Conservation (phyloP, 2,329 filamentous ascomycete genomes). For the Exserohilum turcica region DNA sequence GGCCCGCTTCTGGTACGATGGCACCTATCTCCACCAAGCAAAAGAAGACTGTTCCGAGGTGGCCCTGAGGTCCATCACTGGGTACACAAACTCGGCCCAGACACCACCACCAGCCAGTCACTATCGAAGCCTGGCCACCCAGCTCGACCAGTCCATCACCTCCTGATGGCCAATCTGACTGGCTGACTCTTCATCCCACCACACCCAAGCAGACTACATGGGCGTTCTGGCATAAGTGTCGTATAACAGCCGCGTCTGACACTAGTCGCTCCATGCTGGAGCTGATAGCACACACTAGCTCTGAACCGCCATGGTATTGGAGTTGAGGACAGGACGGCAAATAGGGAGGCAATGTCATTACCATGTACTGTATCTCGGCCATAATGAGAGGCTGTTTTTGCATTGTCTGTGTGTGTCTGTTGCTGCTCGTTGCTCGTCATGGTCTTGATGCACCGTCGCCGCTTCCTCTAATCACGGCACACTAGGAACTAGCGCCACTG, state of each 20-base stretch:
- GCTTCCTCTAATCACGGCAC: slow-evolving; percentile 3
- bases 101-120: slow-evolving; percentile 34
- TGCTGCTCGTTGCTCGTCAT: neutral
- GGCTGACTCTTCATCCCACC: too few relatives aligned
- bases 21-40: slow-evolving; percentile 39
- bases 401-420: neutral
- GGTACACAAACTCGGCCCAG: slow-evolving; percentile 19
- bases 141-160: slow-evolving; percentile 6
- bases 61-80: slow-evolving; percentile 33
- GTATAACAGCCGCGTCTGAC: neutral
- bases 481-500: slow-evolving; percentile 4
- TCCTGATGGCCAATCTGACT: neutral
- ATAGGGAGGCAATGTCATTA: neutral
- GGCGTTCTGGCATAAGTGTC: neutral
- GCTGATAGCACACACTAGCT: neutral
- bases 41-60: slow-evolving; percentile 47
- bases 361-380: neutral
- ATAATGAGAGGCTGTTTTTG: neutral
- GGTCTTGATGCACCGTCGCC: neutral
- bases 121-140: slow-evolving; percentile 18
- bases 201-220: neutral
- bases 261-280: neutral
- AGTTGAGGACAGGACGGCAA: neutral
- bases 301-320: neutral
- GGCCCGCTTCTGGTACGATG: slow-evolving; percentile 48